These are phyloP conservation scores for Talaromyces rugulosus DNA, from an alignment of 2,329 filamentous ascomycete genomes.

Conservation along the genomic window DNA sequence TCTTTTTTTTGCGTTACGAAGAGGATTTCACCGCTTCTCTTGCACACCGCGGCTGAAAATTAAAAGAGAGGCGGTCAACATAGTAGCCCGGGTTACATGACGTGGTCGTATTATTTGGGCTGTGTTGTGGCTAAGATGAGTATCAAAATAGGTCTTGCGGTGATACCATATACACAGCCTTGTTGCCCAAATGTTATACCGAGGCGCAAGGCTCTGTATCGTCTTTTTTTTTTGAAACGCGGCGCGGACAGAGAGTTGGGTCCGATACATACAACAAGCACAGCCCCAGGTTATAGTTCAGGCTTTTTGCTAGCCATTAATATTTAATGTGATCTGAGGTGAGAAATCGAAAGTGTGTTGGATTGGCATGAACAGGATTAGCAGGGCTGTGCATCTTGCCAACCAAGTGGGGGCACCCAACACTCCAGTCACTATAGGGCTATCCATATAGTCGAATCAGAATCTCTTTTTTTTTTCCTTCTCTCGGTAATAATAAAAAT, in stretches of 20 bases:
- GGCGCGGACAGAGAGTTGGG: neutral
- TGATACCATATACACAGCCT: neutral
- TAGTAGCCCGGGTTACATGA: neutral
- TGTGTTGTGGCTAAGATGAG: neutral
- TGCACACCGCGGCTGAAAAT: neutral
- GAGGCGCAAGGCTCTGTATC: too few species aligned
- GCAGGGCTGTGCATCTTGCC: neutral
- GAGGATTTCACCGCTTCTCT: neutral
- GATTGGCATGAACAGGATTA: neutral
- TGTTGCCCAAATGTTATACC: neutral
- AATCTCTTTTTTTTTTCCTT: neutral
- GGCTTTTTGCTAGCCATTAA: neutral
- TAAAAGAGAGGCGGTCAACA: neutral
- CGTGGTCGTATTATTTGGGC: neutral
- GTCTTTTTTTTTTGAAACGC: neutral
- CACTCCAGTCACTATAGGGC: neutral
- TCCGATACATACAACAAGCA: neutral
- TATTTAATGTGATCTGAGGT: neutral
- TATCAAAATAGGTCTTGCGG: neutral
- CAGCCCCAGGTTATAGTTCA: neutral
- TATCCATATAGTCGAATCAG: neutral
- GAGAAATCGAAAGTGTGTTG: neutral
- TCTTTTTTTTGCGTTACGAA: neutral
- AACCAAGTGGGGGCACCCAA: neutral
- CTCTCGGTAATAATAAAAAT: neutral